Conservation (phyloP, 1,139 yeast genomes). For the Saccharomycopsis phalli region DNA sequence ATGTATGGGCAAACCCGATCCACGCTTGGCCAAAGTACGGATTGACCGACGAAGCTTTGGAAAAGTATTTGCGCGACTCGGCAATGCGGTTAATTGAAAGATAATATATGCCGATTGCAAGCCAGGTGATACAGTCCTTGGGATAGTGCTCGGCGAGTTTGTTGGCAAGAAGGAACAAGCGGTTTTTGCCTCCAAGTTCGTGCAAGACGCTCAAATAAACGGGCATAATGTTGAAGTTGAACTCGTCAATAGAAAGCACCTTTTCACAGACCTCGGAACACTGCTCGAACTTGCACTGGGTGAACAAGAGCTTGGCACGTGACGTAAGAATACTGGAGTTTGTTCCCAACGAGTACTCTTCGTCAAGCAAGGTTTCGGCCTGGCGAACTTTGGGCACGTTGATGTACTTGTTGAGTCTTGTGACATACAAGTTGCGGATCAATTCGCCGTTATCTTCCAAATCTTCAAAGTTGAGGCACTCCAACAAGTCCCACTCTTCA, state of each 20-base stretch:
- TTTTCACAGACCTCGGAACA: slow-evolving; percentile 69
- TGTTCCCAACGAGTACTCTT: slow-evolving; percentile 61
- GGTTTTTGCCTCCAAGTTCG: slow-evolving; percentile 78
- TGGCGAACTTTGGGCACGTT: slow-evolving; percentile 52
- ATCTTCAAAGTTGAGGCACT: slow-evolving; percentile 58
- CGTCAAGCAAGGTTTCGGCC: slow-evolving; percentile 56
- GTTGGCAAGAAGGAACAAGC: slow-evolving; percentile 73
- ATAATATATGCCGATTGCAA: slow-evolving; percentile 88
- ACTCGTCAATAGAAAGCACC: slow-evolving; percentile 53
- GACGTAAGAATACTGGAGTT: slow-evolving; percentile 65
- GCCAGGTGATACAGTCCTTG: slow-evolving; percentile 78
- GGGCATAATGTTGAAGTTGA: slow-evolving; percentile 68
- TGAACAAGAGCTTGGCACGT: slow-evolving; percentile 62
- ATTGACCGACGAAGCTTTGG: slow-evolving; percentile 80
- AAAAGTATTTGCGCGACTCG: slow-evolving; percentile 82
- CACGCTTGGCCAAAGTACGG: slow-evolving; percentile 95
- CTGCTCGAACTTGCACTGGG: slow-evolving; percentile 72
- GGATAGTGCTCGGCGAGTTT: slow-evolving; percentile 84
- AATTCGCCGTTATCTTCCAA: slow-evolving; percentile 78
- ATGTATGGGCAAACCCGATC: slow-evolving; percentile 98
- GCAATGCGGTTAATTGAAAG: slow-evolving; percentile 61
- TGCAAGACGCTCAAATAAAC: slow-evolving; percentile 76
- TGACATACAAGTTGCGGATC: slow-evolving; percentile 64
- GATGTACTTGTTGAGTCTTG: slow-evolving; percentile 66
- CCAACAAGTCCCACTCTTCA: slow-evolving; percentile 81